Percentiles rank a stretch among this genome's conserved stretches.
phyloP scores from a whole-genome alignment of 2,329 filamentous ascomycete species.

The Neofusicoccum sp. region DNA sequence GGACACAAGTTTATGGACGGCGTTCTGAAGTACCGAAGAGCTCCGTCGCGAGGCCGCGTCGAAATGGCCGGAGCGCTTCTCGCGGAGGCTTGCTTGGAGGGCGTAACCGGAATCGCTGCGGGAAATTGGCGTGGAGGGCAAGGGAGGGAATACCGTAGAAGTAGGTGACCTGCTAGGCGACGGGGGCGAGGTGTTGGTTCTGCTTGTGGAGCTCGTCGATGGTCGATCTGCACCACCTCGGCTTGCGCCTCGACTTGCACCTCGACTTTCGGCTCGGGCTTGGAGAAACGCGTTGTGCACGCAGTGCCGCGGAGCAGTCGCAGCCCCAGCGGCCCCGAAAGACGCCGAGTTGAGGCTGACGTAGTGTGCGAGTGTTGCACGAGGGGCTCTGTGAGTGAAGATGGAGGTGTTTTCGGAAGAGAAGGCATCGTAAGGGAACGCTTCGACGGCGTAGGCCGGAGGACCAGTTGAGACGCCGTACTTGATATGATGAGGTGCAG shows the following conservation, averaged over 20 bases:
- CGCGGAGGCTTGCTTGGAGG: constrained; percentile 77
- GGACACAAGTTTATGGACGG: not conserved
- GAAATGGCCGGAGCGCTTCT: constrained; percentile 94
- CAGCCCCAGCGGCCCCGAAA: constrained; percentile 63
- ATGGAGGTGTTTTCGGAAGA: constrained; percentile 80
- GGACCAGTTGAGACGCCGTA: constrained; percentile 86
- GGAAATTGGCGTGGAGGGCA: constrained; percentile 76
- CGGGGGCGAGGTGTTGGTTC: constrained; percentile 50
- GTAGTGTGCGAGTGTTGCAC: constrained; percentile 77
- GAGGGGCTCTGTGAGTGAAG: constrained; percentile 69
- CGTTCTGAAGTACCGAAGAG: constrained; percentile 60
- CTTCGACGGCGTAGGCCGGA: constrained; percentile 88
- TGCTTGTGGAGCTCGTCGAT: constrained; percentile 44
- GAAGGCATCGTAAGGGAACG: constrained; percentile 87
- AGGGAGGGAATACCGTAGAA: constrained; percentile 73
- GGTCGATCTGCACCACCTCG: constrained; percentile 64
- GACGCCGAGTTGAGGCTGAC: constrained; percentile 85
- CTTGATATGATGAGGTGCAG: constrained; percentile 83
- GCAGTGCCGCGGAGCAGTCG: constrained; percentile 54
- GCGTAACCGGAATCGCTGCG: constrained; percentile 90
- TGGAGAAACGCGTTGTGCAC: constrained; percentile 91
- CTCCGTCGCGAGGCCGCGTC: constrained; percentile 78
- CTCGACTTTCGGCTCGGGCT: constrained; percentile 60
- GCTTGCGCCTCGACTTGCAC: constrained; percentile 49
- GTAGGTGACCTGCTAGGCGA: constrained; percentile 66